Percentiles rank a stretch among this genome's conserved stretches.
phyloP scores from a whole-genome alignment of 768 basidiomycete genomes.

The Phaffia australis region DNA sequence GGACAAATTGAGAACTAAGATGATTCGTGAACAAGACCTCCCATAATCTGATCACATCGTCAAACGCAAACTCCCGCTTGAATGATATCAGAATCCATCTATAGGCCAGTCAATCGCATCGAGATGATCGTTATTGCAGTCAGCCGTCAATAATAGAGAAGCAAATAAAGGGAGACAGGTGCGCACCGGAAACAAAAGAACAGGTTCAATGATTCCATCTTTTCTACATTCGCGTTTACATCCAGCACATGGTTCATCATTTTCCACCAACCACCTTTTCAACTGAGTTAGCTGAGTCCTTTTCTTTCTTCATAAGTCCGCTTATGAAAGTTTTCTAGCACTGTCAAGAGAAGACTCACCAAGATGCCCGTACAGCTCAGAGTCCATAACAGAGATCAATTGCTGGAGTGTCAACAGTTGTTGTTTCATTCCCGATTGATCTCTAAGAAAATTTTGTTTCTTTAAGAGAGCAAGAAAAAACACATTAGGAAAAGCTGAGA shows the following conservation, averaged over 20 bases:
- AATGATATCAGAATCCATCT: conserved; percentile 88
- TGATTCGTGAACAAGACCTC: conserved; percentile 60
- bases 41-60: conserved; percentile 82
- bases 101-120: conserved; percentile 15
- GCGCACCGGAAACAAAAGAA: conserved; percentile 95
- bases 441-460: conserved; percentile 90
- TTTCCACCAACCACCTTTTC: neutral
- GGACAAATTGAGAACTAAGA: conserved; percentile 74
- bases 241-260: conserved; percentile 1
- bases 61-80: conserved; percentile 92
- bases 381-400: conserved; percentile 85
- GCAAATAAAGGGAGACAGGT: conserved; percentile 7
- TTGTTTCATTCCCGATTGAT: conserved; percentile 96
- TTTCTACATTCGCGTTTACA: conserved; percentile 47
- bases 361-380: conserved; percentile 82
- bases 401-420: conserved; percentile 82
- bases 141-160: conserved; percentile 1
- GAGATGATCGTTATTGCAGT: neutral
- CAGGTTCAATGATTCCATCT: conserved; percentile 75
- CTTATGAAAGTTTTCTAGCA: neutral
- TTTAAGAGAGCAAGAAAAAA: conserved; percentile 35
- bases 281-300: conserved; percentile 8
- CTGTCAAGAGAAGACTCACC: conserved; percentile 43
- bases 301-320: neutral
- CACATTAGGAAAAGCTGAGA: neutral